phyloP scores from a whole-genome alignment of 2,329 filamentous ascomycete species.

The Tolypocladium album region DNA sequence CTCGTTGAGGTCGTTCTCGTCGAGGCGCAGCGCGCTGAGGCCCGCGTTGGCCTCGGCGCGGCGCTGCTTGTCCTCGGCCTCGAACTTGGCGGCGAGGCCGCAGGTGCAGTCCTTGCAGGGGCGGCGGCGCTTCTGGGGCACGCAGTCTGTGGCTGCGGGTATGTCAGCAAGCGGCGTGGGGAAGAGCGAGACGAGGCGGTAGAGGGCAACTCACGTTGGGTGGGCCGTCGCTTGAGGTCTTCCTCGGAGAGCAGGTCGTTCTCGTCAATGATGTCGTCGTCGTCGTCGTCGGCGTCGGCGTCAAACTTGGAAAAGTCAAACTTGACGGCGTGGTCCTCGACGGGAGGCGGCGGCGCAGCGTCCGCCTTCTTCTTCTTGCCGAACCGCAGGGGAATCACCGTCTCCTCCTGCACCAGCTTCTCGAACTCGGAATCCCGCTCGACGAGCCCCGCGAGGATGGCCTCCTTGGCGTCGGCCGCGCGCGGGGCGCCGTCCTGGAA shows the following conservation, averaged over 20 bases:
- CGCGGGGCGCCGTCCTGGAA: slow-evolving; percentile 56
- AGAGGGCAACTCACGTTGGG: slow-evolving; percentile 58
- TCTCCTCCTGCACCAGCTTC: slow-evolving; percentile 56
- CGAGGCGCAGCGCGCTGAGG: slow-evolving; percentile 61
- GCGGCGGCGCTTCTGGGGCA: slow-evolving; percentile 80
- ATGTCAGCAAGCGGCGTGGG: slow-evolving; percentile 10
- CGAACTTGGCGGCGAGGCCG: slow-evolving; percentile 74
- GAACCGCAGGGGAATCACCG: slow-evolving; percentile 41
- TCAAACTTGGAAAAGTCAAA: slow-evolving; percentile 45
- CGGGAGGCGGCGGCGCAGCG: slow-evolving; percentile 5
- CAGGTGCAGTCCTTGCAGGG: slow-evolving; percentile 98
- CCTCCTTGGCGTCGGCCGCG: slow-evolving; percentile 53
- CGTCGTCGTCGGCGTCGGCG: slow-evolving; percentile 34
- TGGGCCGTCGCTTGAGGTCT: slow-evolving; percentile 66
- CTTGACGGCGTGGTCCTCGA: slow-evolving; percentile 42
- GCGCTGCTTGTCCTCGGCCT: slow-evolving; percentile 71
- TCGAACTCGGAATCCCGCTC: slow-evolving; percentile 54
- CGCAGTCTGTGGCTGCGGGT: slow-evolving; percentile 63
- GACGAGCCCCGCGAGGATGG: slow-evolving; percentile 72
- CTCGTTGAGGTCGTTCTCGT: slow-evolving; percentile 66
- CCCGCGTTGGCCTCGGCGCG: slow-evolving; percentile 54
- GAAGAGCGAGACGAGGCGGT: not conserved
- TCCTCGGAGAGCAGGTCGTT: slow-evolving; percentile 77
- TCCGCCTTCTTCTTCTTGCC: slow-evolving; percentile 24
- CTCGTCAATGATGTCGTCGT: slow-evolving; percentile 87